Percentiles rank a stretch among this genome's conserved stretches.
Evolutionary conservation across 1,284 basidiomycete genomes (phyloP).

Genomic region (Anthracocystis setariae): DNA sequence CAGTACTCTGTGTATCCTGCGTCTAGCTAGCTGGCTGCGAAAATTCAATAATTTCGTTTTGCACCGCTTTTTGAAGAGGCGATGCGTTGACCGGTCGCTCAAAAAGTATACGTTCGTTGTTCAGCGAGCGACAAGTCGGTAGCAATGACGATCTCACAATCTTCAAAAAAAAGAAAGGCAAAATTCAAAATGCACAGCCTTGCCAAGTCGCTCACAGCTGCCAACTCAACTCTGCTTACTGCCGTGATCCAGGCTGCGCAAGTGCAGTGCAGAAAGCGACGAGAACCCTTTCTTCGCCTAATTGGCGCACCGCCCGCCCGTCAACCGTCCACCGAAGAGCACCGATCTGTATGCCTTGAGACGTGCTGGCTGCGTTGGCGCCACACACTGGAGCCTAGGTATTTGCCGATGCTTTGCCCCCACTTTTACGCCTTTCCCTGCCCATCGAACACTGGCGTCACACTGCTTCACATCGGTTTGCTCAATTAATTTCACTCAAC

Average conservation of each 20-base stretch:
- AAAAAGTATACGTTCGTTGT: no score
- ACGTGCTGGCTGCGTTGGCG: no score
- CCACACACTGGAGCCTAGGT: no score
- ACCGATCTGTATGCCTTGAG: constrained; percentile 11
- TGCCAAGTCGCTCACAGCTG: background rate
- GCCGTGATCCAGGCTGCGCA: background rate
- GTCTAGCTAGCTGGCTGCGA: no score
- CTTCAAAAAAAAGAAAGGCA: no score
- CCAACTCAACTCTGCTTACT: background rate
- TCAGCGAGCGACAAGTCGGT: no score
- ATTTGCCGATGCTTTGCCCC: background rate
- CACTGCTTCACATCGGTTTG: background rate
- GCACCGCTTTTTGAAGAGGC: constrained; percentile 5
- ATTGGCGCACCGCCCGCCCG: background rate
- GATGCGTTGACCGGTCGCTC: no score
- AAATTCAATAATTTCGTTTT: constrained; percentile 5
- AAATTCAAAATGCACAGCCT: no score
- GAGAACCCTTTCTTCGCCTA: background rate
- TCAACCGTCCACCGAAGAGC: constrained; percentile 24
- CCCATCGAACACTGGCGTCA: constrained; percentile 10
- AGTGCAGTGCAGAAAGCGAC: background rate
- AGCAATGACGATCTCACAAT: no score
- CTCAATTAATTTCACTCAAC: background rate
- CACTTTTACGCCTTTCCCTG: background rate
- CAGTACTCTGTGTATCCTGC: no score